Evolutionary conservation across 805 yeast genomes (phyloP), one percentile per base, ranked within the genome.

Genomic region (Barnettozyma sucrosica): DNA sequence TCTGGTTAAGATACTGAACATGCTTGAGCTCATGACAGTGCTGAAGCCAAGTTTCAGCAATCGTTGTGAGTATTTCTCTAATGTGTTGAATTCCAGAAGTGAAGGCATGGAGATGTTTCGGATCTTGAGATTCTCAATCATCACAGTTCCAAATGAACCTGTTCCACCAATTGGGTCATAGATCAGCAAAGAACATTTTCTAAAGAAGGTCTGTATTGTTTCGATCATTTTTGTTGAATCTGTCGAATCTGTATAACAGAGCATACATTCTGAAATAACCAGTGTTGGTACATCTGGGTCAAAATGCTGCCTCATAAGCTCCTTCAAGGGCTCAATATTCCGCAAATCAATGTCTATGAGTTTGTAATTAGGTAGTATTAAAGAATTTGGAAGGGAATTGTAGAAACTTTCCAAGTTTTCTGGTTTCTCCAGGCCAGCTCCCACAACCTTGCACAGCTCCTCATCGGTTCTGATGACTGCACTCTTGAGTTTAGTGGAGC

Each of bases 101-200:
- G 72, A 66, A 3, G 72, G 72, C 66, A 70, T 60, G 36, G 72
- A 60, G 47, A 77, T 64, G 20, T 75, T 70, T 28, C 83, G 63
- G 20, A 66, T 68, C 42, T 61, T 57, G 45, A 80, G 60, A 55
- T 80, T 80, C 19, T 67, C 67, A 25, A 72, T 68, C 85, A 80
- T 80, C 14, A 79, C 74, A 1, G 55, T 52, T 1, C 85, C 85
- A 61, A 80, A 80, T 5, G 70, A 61, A 45, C 72, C 78, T 11
- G 63, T 60, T 7, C 81, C 74, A 0, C 81, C 79, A 62, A 80
- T 76, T 4, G 85, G 85, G 52, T 80, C 85, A 61, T 80, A 80
- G 53, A 79, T 70, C 5, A 75, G 55, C 52, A 67, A 51, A 52
- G 50, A 58, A 23, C 55, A 43, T 36, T 38, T 25, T 2, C 28